Base-by-base conservation (phyloP, 441 rosid species). In the Populus hybrid region DNA sequence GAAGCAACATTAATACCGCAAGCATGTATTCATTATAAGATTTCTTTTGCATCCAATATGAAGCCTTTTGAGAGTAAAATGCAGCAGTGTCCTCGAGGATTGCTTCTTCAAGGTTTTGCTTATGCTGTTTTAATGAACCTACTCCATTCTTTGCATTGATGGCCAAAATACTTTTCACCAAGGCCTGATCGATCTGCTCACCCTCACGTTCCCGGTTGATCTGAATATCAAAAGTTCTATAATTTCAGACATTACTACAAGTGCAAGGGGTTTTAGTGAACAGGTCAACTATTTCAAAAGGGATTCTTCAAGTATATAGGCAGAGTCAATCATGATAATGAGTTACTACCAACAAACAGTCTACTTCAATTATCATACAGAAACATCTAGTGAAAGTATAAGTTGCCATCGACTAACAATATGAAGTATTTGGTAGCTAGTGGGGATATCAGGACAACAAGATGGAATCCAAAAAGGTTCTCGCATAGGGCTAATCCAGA, bases 1-100 rank as follows among this genome's bases (percentile, higher is more conserved):
- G 76, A 72, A 46, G 63, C 66, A 74, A 71, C 10, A 71, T 12
- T 72, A 12, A 26, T 67, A 40, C 98, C 87, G 90, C 89, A 75
- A 89, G 78, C 94, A 89, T 88, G 85, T 94, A 94, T 64, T 89
- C 91, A n/a, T 92, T 92, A 79, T 93, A 92, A 35, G 98, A 90
- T 83, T 91, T 92, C 75, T 89, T 91, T 23, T 79, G 83, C 73
- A 89, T 94, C 97, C 98, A 94, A 79, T 81, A 89, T 35, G 97
- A 86, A 50, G 97, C 97, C 73, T 93, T 94, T 21, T 91, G 86
- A 79, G 94, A 88, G 85, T 95, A 93, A 83, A 89, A 91, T 9
- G 92, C 81, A 70, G 91, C 89, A 24, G 94, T 85, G 79, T 90
- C 97, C 36, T 84, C 71, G 68, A 95, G 97, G 92, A 92, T 83